Conservation (phyloP, 208 protist genomes). For the Porcisia hertigi region DNA sequence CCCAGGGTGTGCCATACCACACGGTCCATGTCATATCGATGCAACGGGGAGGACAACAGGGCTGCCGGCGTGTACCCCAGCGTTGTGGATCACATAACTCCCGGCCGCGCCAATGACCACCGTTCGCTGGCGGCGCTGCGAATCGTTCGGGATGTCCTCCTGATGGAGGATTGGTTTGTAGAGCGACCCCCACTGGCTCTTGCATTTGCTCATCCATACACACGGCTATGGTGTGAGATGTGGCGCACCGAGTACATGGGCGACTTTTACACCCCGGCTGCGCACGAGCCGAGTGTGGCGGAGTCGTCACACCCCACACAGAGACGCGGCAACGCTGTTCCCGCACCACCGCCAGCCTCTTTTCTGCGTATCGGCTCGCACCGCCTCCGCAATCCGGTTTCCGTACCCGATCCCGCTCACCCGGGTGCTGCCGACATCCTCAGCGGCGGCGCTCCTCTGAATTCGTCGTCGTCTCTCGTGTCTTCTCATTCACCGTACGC, state of each 20-base stretch:
- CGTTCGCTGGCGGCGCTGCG: slow-evolving; percentile 1
- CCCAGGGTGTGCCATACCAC: neutral
- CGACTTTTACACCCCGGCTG: slow-evolving; percentile 5
- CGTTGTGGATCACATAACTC: neutral
- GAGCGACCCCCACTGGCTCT: slow-evolving; percentile 29
- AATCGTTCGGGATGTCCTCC: slow-evolving; percentile 11
- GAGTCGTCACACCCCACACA: neutral
- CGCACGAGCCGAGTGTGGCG: neutral
- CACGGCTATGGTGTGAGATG: slow-evolving; percentile 30
- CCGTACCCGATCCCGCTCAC: neutral
- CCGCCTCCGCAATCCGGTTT: slow-evolving; percentile 6
- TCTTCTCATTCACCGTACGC: slow-evolving; percentile 4
- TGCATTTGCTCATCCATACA: slow-evolving; percentile 20
- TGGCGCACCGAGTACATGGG: slow-evolving; percentile 15
- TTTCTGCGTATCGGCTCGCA: slow-evolving; percentile 6
- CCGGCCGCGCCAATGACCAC: neutral
- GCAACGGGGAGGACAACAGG: neutral
- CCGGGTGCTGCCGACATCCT: neutral
- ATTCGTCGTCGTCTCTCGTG: neutral
- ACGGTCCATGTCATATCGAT: neutral
- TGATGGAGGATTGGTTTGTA: slow-evolving; percentile 20
- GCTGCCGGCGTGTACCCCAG: neutral
- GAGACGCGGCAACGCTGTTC: neutral
- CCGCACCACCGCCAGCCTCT: slow-evolving; percentile 1
- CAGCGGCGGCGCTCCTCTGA: neutral